These are phyloP conservation scores for Bipolaris zeicola DNA, from an alignment of 2,329 filamentous ascomycete genomes.

Conservation along the genomic window DNA sequence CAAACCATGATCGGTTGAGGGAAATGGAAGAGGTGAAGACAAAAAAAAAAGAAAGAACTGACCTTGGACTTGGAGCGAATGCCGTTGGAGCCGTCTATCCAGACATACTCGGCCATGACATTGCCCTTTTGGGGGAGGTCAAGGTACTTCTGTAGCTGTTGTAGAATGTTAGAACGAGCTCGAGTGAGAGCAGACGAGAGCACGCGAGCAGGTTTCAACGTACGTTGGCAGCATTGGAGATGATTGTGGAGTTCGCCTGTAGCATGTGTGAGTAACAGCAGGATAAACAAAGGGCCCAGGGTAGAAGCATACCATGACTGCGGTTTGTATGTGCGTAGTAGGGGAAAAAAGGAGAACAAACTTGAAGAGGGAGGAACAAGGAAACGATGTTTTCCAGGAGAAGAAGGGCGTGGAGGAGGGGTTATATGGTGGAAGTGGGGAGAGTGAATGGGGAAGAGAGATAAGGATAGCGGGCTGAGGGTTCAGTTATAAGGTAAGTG, in stretches of 20 bases:
- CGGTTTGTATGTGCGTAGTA: conserved; percentile 24
- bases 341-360: neutral
- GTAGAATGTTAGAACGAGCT: conserved; percentile 33
- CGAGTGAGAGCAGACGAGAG: conserved; percentile 17
- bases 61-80: conserved; percentile 96
- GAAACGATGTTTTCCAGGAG: conserved; percentile 7
- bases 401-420: conserved; percentile 21
- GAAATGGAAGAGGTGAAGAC: neutral
- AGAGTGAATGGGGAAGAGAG: conserved; percentile 28
- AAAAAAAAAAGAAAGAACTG: conserved; percentile 50
- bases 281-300: conserved; percentile 5
- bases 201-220: conserved; percentile 37
- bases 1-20: neutral
- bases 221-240: conserved; percentile 58
- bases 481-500: conserved; percentile 37
- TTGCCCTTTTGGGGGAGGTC: conserved; percentile 85
- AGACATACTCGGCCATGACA: conserved; percentile 95
- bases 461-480: conserved; percentile 33
- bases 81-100: conserved; percentile 84
- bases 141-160: conserved; percentile 89
- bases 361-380: neutral
- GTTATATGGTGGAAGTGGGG: conserved; percentile 17
- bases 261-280: conserved; percentile 7
- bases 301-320: conserved; percentile 41
- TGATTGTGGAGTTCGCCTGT: conserved; percentile 49